Base-by-base conservation (phyloP, 352 stramenopile genomes). In the Globisporangium acanthophoron region DNA sequence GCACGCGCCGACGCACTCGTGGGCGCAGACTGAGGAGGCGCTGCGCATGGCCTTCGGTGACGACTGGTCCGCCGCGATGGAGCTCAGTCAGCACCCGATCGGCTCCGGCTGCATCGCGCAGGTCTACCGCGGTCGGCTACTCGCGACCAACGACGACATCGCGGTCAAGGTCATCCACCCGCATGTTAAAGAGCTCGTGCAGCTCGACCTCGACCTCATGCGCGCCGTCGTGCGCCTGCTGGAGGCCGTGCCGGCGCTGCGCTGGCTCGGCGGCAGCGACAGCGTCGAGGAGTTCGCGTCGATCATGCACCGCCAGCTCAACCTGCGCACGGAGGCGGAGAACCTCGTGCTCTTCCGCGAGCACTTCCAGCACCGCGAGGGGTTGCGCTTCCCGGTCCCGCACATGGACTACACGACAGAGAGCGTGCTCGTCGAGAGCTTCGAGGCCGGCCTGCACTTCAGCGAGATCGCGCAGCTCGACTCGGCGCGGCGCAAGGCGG, bases 71-170 rank as follows among this genome's bases (percentile, higher is more conserved):
- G 61, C 71, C 0, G 21, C 70, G 6, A 12, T 96, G 43, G 73
- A 81, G n/a, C 51, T 96, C 2, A 72, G 88, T 16, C 53, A 35
- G 5, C 21, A 75, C 0, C 81, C 84, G 5, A 90, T 94, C 58
- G 96, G 94, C 11, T 98, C 92, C 21, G 96, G 96, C 15, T 97
- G 91, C 65, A 97, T 97, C 43, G 96, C 96, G 1, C 94, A 98
- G 69, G 96, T 99, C 3, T 97, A 98, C 76, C 70, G 76, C 54
- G 94, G 85, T 13, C 86, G 64, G 16, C 72, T 98, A 16, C 59
- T 65, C n/a, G 52, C 61, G 5, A 90, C 75, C 1, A 69, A 69
- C 39, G 74, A 93, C 35, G 57, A 85, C 21, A 84, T 98, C 27
- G 93, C 94, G 1, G 76, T 98, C 12, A 98, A 98, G 58, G 86